Evolutionary conservation across 2,329 filamentous ascomycete genomes (phyloP).

Genomic region (Tolypocladium endophyticum): DNA sequence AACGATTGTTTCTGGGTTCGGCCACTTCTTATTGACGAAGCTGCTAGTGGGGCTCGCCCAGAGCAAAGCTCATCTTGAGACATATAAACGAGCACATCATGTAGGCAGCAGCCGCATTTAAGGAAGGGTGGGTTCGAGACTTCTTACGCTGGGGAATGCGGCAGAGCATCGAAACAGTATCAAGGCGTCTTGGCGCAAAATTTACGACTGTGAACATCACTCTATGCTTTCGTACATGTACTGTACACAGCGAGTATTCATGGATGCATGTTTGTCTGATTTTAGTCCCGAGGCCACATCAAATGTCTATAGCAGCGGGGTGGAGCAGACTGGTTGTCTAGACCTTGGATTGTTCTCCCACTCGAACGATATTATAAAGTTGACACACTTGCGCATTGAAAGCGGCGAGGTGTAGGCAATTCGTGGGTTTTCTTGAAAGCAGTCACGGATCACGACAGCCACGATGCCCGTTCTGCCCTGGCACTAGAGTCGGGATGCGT

Average conservation of each 20-base stretch:
- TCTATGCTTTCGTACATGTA: neutral
- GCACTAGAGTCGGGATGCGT: neutral
- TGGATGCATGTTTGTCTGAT: conserved; percentile 43
- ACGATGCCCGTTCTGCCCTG: neutral
- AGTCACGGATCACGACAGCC: neutral
- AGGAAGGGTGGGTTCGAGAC: neutral
- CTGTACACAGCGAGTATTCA: neutral
- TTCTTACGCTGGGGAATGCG: neutral
- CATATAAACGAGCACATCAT: conserved; percentile 36
- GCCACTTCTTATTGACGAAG: neutral
- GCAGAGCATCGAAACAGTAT: neutral
- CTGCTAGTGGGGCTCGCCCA: too few relatives aligned
- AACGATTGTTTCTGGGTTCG: too few relatives aligned
- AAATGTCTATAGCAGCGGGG: conserved; percentile 46
- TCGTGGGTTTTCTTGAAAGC: conserved; percentile 30
- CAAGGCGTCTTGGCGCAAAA: neutral
- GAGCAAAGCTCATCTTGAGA: too few relatives aligned
- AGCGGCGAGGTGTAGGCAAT: conserved; percentile 52
- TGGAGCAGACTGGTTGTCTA: conserved; percentile 60
- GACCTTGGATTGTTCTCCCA: conserved; percentile 53
- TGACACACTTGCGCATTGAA: conserved; percentile 48
- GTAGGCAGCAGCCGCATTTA: conserved; percentile 26
- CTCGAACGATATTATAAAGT: conserved; percentile 46
- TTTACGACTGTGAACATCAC: neutral
- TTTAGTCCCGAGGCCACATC: conserved; percentile 54